phyloP scores from a whole-genome alignment of 1,284 basidiomycete species.

The Heterobasidion annosum region DNA sequence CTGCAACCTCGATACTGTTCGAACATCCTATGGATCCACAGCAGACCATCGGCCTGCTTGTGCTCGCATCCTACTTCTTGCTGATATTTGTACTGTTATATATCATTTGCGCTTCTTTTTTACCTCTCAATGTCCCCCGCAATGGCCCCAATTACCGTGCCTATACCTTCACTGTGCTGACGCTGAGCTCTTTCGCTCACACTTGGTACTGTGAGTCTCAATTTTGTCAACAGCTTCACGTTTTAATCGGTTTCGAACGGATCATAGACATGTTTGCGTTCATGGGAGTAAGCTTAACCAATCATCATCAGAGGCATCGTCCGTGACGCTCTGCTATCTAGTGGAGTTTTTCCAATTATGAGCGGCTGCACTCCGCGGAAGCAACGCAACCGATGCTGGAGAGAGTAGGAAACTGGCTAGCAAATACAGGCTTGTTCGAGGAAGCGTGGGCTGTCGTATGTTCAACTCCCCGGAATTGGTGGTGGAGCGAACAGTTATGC shows the following conservation, averaged over 20 bases:
- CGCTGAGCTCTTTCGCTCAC: conserved; percentile 31
- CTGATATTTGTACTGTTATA: conserved; percentile 2
- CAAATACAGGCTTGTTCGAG: conserved; percentile 53
- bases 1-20: not conserved
- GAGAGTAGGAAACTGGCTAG: conserved; percentile 50
- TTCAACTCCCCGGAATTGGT: conserved; percentile 47
- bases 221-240: no score
- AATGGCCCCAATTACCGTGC: conserved; percentile 1
- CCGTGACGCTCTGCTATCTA: conserved; percentile 12
- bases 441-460: conserved; percentile 50
- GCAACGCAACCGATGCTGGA: conserved; percentile 13
- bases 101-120: conserved; percentile 2
- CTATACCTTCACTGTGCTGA: conserved; percentile 21
- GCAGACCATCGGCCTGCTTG: conserved; percentile 2
- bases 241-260: not conserved
- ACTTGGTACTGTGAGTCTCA: conserved; percentile 60
- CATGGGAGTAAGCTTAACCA: conserved; percentile 31
- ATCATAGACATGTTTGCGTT: conserved; percentile 41
- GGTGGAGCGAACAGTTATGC: conserved; percentile 71
- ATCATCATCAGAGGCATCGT: not conserved
- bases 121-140: no score
- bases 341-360: conserved; percentile 49
- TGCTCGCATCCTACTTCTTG: conserved; percentile 6
- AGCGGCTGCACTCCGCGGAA: conserved; percentile 13
- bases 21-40: not conserved